Evolutionary conservation across 176 grass and related monocot species (phyloP), one percentile per base, ranked within the genome.

Genomic region (Carex cristatella): DNA sequence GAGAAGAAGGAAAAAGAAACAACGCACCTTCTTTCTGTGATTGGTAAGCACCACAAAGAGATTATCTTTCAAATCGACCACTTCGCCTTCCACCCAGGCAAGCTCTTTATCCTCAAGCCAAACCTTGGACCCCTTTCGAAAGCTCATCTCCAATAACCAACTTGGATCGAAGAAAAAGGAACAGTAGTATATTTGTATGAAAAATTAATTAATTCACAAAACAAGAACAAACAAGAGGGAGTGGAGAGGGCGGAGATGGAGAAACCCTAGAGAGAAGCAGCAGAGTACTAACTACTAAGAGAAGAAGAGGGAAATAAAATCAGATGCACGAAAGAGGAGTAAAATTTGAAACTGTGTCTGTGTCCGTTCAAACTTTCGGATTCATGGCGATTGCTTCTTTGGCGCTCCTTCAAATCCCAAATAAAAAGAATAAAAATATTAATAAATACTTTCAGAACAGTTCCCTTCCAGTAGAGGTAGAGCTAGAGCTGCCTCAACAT

Each of bases 41-140:
- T 67, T 77, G 8, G 96, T 90, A 27, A 90, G 68, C 46, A 94
- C 96, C 32, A 92, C 62, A 32, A 92, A 61, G 70, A 84, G 54
- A 64, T 85, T 85, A 14, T 91, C 90, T 84, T 61, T 91, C 54
- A 78, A 84, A 79, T 92, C 93, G 64, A 84, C 61, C 70, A 98
- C 91, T 89, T 95, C 96, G 32, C 91, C 96, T 89, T 98, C 93
- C 81, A 89, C 75, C 96, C 96, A 98, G 1, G 91, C 96, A 58
- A 89, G 86, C 65, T 91, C 93, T 87, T 90, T 95, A 87, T 98
- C 96, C 84, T 95, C 89, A 38, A 98, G 79, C 93, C 96, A 98
- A 1, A 95, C 96, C 86, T 94, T 98, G 68, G 87, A 94, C 54
- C 96, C 96, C 88, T 95, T 95, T 84, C 91, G 86, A 69, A 88